phyloP scores from a whole-genome alignment of 768 basidiomycete genomes.

The Auricularia sp. region DNA sequence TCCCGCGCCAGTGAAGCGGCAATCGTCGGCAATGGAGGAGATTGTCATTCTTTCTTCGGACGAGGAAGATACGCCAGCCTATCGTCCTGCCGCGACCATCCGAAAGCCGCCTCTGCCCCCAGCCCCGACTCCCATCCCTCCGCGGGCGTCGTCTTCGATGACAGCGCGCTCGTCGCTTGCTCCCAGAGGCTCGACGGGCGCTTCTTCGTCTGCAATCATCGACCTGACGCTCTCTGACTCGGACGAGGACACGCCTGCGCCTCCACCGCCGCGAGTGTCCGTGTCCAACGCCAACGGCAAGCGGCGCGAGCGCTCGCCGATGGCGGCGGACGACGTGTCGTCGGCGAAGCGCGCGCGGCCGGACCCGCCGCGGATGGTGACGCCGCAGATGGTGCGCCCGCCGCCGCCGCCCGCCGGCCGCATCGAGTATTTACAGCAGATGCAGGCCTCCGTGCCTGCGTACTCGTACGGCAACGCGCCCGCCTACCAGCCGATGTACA shows the following conservation, averaged over 20 bases:
- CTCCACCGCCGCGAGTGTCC: slow-evolving; percentile 12
- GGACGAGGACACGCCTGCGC: slow-evolving; percentile 33
- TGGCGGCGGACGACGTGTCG: background rate
- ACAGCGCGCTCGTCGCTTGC: slow-evolving; percentile 23
- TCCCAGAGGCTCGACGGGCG: slow-evolving; percentile 19
- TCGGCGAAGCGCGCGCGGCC: background rate
- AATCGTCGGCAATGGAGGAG: slow-evolving; percentile 38
- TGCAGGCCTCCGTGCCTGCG: background rate
- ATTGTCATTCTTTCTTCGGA: slow-evolving; percentile 64
- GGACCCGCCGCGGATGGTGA: slow-evolving; percentile 9
- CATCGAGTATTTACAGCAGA: background rate
- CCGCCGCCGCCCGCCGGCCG: background rate
- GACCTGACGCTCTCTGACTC: slow-evolving; percentile 77
- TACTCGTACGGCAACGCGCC: background rate
- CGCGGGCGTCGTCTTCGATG: slow-evolving; percentile 23
- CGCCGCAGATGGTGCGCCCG: background rate
- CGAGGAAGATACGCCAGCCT: slow-evolving; percentile 69
- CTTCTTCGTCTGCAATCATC: slow-evolving; percentile 40
- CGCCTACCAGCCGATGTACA: background rate
- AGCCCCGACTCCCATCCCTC: slow-evolving; percentile 10
- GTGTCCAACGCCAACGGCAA: no score
- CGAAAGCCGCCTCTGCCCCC: background rate
- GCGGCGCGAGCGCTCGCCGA: no score
- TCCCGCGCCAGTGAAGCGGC: slow-evolving; percentile 21
- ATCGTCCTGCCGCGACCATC: slow-evolving; percentile 46